Evolutionary conservation across 768 basidiomycete species (phyloP).

Genomic region (Termitomyces titanicus): DNA sequence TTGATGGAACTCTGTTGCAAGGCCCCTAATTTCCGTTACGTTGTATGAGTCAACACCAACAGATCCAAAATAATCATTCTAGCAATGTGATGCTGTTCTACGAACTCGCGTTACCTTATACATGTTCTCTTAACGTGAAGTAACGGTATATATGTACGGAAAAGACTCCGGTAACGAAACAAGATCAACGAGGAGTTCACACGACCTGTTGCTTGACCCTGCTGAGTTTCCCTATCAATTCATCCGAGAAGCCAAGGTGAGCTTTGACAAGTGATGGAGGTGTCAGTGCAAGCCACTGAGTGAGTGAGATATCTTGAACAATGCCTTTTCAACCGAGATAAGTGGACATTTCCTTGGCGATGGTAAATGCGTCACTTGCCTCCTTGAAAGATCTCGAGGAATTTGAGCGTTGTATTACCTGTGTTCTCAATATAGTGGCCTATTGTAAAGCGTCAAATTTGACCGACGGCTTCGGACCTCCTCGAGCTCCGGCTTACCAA

Average conservation of each 20-base stretch:
- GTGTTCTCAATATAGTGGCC: conserved; percentile 71
- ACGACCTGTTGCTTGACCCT: conserved; percentile 51
- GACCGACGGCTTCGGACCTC: background rate
- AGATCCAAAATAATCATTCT: background rate
- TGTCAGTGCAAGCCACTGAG: conserved; percentile 60
- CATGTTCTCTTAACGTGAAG: too few species aligned
- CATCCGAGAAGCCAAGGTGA: conserved; percentile 53
- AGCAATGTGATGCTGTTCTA: background rate
- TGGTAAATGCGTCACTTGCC: conserved; percentile 24
- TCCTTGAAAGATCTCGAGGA: conserved; percentile 61
- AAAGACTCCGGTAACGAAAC: background rate
- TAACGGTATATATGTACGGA: too few species aligned
- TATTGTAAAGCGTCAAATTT: conserved; percentile 13
- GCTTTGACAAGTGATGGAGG: conserved; percentile 58
- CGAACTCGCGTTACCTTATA: too few species aligned
- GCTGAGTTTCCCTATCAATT: conserved; percentile 43
- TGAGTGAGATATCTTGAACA: conserved; percentile 55
- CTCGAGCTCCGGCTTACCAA: conserved; percentile 18
- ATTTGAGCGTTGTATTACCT: conserved; percentile 53
- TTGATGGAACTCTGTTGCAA: conserved; percentile 18
- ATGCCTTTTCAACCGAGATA: background rate
- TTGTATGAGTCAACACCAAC: conserved; percentile 23
- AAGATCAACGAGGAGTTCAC: background rate
- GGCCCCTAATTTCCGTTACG: conserved; percentile 63
- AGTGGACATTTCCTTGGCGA: background rate